These are phyloP conservation scores for Puccinia triticina DNA, from an alignment of 1,284 basidiomycete species.

Conservation along the genomic window DNA sequence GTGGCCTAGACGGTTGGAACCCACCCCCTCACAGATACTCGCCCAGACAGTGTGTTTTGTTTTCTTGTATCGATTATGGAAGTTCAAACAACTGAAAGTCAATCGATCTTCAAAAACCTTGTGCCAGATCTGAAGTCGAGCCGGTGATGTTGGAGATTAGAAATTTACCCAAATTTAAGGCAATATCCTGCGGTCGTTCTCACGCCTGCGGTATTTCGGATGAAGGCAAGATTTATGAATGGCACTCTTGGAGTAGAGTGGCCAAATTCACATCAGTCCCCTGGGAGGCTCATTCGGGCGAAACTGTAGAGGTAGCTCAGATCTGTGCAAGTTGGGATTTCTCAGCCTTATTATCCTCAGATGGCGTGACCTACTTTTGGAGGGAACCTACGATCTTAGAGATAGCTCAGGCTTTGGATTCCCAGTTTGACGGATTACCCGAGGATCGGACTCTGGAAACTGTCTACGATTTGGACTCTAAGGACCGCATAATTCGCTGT, in stretches of 20 bases:
- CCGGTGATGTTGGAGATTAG: background rate
- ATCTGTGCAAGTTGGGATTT: slow-evolving; percentile 48
- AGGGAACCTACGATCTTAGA: slow-evolving; percentile 15
- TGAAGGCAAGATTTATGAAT: slow-evolving; percentile 51
- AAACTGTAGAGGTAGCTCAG: slow-evolving; percentile 55
- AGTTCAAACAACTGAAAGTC: background rate
- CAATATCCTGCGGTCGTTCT: slow-evolving; percentile 53
- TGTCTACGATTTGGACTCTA: slow-evolving; percentile 31
- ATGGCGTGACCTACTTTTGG: slow-evolving; percentile 40
- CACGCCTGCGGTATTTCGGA: slow-evolving; percentile 54
- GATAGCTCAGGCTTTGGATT: slow-evolving; percentile 32
- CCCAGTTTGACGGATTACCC: slow-evolving; percentile 28
- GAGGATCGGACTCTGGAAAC: background rate
- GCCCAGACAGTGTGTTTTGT: slow-evolving; percentile 17
- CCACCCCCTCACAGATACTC: slow-evolving; percentile 29
- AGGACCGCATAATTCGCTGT: slow-evolving; percentile 29
- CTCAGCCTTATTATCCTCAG: slow-evolving; percentile 21
- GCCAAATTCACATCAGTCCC: slow-evolving; percentile 55
- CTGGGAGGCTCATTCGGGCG: slow-evolving; percentile 11
- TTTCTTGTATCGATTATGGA: background rate
- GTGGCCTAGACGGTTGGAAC: slow-evolving; percentile 39
- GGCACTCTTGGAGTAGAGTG: slow-evolving; percentile 52
- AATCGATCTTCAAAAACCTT: background rate
- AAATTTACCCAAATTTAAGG: slow-evolving; percentile 49
- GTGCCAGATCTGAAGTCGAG: slow-evolving; percentile 15